Evolutionary conservation across 768 basidiomycete species (phyloP).

Genomic region (Kwoniella bestiolae): DNA sequence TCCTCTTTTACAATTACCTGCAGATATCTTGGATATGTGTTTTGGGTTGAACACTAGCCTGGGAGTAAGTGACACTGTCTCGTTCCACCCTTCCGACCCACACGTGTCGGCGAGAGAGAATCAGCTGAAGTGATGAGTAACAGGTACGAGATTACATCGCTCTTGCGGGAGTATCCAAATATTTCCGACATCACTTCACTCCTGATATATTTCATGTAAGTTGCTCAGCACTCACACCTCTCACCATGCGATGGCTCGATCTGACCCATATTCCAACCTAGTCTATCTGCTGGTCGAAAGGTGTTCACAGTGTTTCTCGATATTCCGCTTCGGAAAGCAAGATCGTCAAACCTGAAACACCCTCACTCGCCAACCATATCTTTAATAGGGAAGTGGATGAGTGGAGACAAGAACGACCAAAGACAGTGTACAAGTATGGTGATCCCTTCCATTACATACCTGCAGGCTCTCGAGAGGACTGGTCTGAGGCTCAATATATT

Average conservation of each 20-base stretch:
- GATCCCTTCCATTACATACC: conserved; percentile 23
- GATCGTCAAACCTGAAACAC: not conserved
- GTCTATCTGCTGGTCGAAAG: not conserved
- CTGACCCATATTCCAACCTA: not conserved
- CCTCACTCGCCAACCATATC: not conserved
- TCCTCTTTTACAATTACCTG: conserved; percentile 28
- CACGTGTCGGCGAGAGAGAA: not conserved
- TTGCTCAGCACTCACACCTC: not conserved
- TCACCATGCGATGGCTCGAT: not conserved
- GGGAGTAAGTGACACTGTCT: conserved; percentile 5
- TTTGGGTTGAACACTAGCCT: conserved; percentile 19
- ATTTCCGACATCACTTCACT: conserved; percentile 30
- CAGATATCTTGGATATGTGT: conserved; percentile 27
- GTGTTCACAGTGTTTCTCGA: not conserved
- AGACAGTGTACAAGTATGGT: not conserved
- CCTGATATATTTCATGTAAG: conserved; percentile 33
- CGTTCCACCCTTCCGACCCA: not conserved
- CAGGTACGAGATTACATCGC: conserved; percentile 34
- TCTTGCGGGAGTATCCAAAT: conserved; percentile 30
- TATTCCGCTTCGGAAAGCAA: not conserved
- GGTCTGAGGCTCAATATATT: conserved; percentile 32
- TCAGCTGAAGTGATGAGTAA: not conserved
- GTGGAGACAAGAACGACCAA: not conserved
- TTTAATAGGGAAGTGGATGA: conserved; percentile 3
- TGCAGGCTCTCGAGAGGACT: conserved; percentile 18